Evolutionary conservation across 352 stramenopile genomes (phyloP).

Genomic region (Phytophthora sp.): DNA sequence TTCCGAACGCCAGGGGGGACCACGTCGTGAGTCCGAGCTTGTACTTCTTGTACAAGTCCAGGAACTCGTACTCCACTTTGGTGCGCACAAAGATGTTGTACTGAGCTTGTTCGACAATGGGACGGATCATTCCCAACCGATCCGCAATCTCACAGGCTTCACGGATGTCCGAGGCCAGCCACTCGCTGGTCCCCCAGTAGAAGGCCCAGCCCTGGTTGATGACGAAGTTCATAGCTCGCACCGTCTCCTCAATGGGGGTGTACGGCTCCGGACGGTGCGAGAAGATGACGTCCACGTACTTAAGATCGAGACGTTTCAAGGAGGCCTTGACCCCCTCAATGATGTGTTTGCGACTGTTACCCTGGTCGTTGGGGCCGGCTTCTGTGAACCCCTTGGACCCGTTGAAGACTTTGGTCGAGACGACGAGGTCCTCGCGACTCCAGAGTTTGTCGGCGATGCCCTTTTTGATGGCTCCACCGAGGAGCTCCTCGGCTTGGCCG

Average conservation of each 20-base stretch:
- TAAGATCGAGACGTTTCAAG: slow-evolving; percentile 44
- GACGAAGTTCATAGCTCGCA: slow-evolving; percentile 64
- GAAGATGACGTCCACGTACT: slow-evolving; percentile 73
- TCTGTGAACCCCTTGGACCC: slow-evolving; percentile 31
- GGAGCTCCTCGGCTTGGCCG: slow-evolving; percentile 26
- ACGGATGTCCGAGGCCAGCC: slow-evolving; percentile 6
- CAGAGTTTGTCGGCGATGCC: slow-evolving; percentile 43
- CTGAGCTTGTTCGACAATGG: slow-evolving; percentile 10
- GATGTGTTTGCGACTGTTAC: slow-evolving; percentile 54
- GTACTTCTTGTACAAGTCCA: slow-evolving; percentile 30
- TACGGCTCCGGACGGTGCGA: slow-evolving; percentile 58
- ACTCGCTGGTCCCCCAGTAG: slow-evolving; percentile 17
- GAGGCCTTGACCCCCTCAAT: slow-evolving; percentile 48
- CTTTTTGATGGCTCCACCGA: slow-evolving; percentile 53
- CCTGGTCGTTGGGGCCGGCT: slow-evolving; percentile 35
- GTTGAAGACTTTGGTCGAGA: slow-evolving; percentile 64
- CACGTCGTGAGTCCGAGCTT: slow-evolving; percentile 18
- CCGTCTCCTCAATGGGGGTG: slow-evolving; percentile 63
- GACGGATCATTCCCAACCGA: slow-evolving; percentile 6
- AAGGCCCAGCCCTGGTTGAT: slow-evolving; percentile 45
- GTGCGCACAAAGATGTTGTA: slow-evolving; percentile 4
- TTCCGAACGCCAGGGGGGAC: slow-evolving; percentile 1
- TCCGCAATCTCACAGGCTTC: slow-evolving; percentile 12
- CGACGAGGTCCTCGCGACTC: slow-evolving; percentile 57
- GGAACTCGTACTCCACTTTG: slow-evolving; percentile 30